Conservation (phyloP, 192 early-diverging fungal species). For the Backusella morwellensis region DNA sequence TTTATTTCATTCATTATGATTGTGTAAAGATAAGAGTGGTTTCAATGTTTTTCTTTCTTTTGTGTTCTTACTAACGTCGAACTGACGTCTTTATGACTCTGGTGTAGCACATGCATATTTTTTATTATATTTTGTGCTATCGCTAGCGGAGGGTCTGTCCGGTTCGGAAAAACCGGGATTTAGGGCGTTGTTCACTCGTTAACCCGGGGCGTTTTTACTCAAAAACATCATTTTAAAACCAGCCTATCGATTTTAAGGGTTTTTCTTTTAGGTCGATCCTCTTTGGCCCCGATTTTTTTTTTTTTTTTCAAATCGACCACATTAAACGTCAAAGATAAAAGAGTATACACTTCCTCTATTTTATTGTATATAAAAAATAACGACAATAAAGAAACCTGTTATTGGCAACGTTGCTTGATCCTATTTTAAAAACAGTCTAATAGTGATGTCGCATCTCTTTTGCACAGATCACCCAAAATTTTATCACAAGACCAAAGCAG, state of each 20-base stretch:
- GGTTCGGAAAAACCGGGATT: slow-evolving; percentile 1
- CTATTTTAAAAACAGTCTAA: background rate
- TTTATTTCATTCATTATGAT: background rate
- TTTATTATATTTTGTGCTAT: background rate
- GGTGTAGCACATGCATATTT: background rate
- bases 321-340: background rate
- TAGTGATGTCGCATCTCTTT: background rate
- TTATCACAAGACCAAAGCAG: background rate
- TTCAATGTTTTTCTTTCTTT: background rate
- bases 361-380: background rate
- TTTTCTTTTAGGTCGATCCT: background rate
- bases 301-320: background rate
- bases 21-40: background rate
- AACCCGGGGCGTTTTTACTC: background rate
- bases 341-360: background rate
- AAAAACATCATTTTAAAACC: background rate
- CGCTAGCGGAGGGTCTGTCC: background rate
- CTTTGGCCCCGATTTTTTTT: background rate
- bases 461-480: background rate
- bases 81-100: background rate
- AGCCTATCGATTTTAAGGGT: background rate
- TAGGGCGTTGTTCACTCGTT: background rate
- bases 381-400: background rate
- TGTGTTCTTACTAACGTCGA: background rate
- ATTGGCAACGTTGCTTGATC: background rate